A percentile compares a stretch with the other conserved stretches of the same genome.
Evolutionary conservation across 768 basidiomycete genomes (phyloP).

Genomic region (Favolaschia claudopus): DNA sequence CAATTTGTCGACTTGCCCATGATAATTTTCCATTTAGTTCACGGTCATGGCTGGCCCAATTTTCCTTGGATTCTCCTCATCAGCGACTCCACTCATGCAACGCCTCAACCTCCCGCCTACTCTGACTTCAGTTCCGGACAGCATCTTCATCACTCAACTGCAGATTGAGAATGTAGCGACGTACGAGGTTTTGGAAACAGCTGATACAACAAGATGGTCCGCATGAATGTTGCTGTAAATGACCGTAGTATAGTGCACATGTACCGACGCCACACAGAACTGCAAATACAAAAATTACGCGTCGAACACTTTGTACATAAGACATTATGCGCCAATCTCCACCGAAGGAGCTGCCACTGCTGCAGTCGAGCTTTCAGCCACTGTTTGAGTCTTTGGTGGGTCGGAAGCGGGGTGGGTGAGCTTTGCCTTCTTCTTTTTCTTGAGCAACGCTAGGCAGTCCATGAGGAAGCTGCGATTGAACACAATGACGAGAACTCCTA

Average conservation of each 20-base stretch:
- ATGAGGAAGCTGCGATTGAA: slow-evolving; percentile 16
- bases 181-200: slow-evolving; percentile 57
- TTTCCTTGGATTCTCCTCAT: slow-evolving; percentile 67
- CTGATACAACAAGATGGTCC: slow-evolving; percentile 21
- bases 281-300: background rate
- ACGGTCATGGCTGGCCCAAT: slow-evolving; percentile 58
- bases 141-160: slow-evolving; percentile 62
- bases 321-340: slow-evolving; percentile 13
- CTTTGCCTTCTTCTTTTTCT: slow-evolving; percentile 80
- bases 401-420: slow-evolving; percentile 39
- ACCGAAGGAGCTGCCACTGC: background rate
- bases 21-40: slow-evolving; percentile 52
- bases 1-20: background rate
- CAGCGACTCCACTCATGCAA: slow-evolving; percentile 55
- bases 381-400: slow-evolving; percentile 2
- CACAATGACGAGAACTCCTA: slow-evolving; percentile 43
- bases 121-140: slow-evolving; percentile 51
- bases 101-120: slow-evolving; percentile 57
- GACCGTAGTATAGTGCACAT: slow-evolving; percentile 1
- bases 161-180: slow-evolving; percentile 65
- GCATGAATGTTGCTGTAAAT: too few species aligned
- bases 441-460: slow-evolving; percentile 62
- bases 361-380: background rate
- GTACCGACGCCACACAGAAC: background rate
- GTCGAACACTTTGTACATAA: background rate